Conservation (phyloP, 2,329 filamentous ascomycete species). For the Ophiocordyceps camponoti-saundersi region DNA sequence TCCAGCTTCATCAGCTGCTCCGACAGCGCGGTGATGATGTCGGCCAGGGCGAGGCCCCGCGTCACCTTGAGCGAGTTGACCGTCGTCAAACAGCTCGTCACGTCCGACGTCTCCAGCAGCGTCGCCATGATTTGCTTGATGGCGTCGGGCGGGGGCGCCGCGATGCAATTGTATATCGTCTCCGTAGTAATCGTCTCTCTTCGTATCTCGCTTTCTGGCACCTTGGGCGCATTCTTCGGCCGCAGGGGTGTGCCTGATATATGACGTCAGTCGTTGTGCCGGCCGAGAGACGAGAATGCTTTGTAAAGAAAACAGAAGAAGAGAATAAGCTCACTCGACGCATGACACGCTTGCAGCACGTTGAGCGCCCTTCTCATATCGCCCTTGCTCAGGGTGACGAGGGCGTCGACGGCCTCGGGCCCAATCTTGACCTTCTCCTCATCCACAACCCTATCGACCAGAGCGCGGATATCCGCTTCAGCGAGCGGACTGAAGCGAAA, state of each 20-base stretch:
- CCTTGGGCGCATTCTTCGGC: constrained; percentile 39
- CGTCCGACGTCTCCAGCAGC: constrained; percentile 67
- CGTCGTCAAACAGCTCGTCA: constrained; percentile 75
- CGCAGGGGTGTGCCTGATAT: constrained; percentile 47
- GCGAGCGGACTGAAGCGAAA: constrained; percentile 93
- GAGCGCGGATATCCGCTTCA: constrained; percentile 63
- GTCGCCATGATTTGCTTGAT: constrained; percentile 73
- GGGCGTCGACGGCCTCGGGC: constrained; percentile 60
- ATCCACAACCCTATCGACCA: constrained; percentile 80
- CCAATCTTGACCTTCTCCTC: constrained; percentile 78
- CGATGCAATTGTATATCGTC: constrained; percentile 94
- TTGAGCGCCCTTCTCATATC: constrained; percentile 94
- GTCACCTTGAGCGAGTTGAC: constrained; percentile 75
- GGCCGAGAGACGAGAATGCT: neutral
- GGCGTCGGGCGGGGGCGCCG: constrained; percentile 79
- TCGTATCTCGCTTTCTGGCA: constrained; percentile 46
- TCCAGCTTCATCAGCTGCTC: constrained; percentile 73
- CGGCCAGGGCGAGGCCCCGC: constrained; percentile 78
- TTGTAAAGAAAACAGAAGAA: neutral
- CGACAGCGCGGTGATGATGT: constrained; percentile 75
- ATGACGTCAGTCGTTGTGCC: neutral
- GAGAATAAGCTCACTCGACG: constrained; percentile 48
- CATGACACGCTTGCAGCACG: constrained; percentile 90
- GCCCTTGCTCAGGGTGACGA: constrained; percentile 79
- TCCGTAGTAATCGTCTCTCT: constrained; percentile 73